A percentile compares a stretch with the other conserved stretches of the same genome.
phyloP scores from a whole-genome alignment of 2,329 filamentous ascomycete species.

The Hysterium pulicare region DNA sequence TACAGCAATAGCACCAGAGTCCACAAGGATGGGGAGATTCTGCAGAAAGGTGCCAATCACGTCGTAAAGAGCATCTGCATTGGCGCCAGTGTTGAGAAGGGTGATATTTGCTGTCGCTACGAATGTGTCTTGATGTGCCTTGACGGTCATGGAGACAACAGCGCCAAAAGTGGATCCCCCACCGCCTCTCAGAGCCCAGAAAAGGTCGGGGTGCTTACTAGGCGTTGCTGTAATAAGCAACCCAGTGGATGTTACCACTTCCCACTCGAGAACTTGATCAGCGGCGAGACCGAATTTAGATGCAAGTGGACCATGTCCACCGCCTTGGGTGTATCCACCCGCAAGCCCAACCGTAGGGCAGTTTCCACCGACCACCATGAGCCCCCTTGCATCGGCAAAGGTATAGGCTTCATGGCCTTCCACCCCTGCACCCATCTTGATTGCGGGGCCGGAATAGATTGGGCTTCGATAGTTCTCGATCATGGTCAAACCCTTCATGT shows the following conservation, averaged over 20 bases:
- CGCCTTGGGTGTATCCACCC: conserved; percentile 30
- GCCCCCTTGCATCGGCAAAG: conserved; percentile 15
- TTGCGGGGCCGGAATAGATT: conserved; percentile 23
- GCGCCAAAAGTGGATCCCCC: conserved; percentile 31
- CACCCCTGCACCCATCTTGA: conserved; percentile 27
- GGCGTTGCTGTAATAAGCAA: conserved; percentile 24
- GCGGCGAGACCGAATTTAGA: conserved; percentile 23
- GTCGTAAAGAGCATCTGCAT: conserved; percentile 13
- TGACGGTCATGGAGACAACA: conserved; percentile 26
- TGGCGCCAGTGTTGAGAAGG: conserved; percentile 6
- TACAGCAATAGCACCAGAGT: not conserved
- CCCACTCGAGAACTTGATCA: conserved; percentile 28
- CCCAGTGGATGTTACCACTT: conserved; percentile 32
- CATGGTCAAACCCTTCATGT: conserved; percentile 18
- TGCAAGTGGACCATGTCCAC: conserved; percentile 20
- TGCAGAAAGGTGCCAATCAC: conserved; percentile 1
- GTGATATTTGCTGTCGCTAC: conserved; percentile 22
- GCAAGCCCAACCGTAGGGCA: conserved; percentile 32
- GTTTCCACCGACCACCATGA: conserved; percentile 24
- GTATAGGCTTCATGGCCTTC: conserved; percentile 22
- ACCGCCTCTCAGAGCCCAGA: conserved; percentile 35
- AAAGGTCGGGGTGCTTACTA: conserved; percentile 29
- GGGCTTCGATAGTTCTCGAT: conserved; percentile 19
- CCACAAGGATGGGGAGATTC: conserved; percentile 1
- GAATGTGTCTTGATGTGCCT: conserved; percentile 17